Evolutionary conservation across 352 stramenopile species (phyloP).

Genomic region (Globisporangium megalacanthum): DNA sequence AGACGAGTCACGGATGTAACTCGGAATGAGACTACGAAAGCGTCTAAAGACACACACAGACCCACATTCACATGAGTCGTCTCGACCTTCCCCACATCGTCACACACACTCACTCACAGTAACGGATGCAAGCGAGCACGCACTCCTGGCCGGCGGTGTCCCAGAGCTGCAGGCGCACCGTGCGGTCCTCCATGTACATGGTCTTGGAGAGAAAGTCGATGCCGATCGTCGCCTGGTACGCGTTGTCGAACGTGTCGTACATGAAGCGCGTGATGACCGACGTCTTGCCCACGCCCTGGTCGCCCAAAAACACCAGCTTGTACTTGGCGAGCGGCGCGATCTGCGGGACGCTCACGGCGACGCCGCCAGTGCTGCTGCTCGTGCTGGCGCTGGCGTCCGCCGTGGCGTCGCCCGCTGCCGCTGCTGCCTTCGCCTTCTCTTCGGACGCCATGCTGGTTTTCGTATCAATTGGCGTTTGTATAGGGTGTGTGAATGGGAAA

Average conservation of each 20-base stretch:
- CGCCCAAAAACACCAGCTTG: slow-evolving; percentile 93
- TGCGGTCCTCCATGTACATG: slow-evolving; percentile 98
- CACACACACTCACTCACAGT: too few relatives aligned
- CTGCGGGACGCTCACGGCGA: slow-evolving; percentile 57
- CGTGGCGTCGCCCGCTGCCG: slow-evolving; percentile 2
- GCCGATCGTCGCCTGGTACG: slow-evolving; percentile 98
- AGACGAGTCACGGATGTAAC: slow-evolving; percentile 98
- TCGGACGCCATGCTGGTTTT: slow-evolving; percentile 12
- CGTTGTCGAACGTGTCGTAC: slow-evolving; percentile 97
- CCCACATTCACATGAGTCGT: neutral
- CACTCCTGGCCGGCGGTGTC: slow-evolving; percentile 98
- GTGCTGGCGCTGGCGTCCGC: slow-evolving; percentile 8
- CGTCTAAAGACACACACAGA: slow-evolving; percentile 32
- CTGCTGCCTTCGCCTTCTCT: slow-evolving; percentile 10
- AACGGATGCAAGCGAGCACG: slow-evolving; percentile 10
- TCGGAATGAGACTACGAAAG: slow-evolving; percentile 94
- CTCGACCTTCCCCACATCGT: neutral
- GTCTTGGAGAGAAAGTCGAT: slow-evolving; percentile 99
- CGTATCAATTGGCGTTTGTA: neutral
- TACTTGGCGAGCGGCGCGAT: slow-evolving; percentile 92
- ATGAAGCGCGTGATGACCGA: slow-evolving; percentile 99
- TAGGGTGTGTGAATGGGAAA: too few relatives aligned
- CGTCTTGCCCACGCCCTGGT: slow-evolving; percentile 99
- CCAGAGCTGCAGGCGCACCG: slow-evolving; percentile 98
- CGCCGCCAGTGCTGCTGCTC: slow-evolving; percentile 8